phyloP scores from a whole-genome alignment of 768 basidiomycete species.

The Myochromella boudieri region DNA sequence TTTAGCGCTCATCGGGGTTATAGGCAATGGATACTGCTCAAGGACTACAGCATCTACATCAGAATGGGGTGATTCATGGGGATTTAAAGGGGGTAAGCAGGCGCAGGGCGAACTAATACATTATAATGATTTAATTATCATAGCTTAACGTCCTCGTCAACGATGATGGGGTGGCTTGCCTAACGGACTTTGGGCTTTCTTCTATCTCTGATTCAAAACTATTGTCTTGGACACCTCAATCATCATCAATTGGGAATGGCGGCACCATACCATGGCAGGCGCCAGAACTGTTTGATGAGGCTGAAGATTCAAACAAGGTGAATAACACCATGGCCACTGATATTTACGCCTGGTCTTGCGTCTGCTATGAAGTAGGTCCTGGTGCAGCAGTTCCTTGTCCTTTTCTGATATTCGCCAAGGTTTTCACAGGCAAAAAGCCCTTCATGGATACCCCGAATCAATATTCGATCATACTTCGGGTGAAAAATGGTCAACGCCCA shows the following conservation, averaged over 20 bases:
- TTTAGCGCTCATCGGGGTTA: not conserved
- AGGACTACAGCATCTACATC: not conserved
- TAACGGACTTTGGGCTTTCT: constrained; percentile 1
- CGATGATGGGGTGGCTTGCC: not conserved
- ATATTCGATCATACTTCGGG: not conserved
- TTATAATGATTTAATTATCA: not conserved
- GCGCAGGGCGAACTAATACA: too few relatives aligned
- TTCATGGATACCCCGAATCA: not conserved
- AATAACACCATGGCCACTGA: constrained; percentile 1
- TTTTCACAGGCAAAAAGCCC: not conserved
- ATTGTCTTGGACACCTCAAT: not conserved
- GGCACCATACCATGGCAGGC: not conserved
- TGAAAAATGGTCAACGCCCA: not conserved
- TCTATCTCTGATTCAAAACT: not conserved
- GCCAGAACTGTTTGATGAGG: not conserved
- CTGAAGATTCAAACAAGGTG: not conserved
- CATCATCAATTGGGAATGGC: not conserved
- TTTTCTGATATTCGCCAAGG: not conserved
- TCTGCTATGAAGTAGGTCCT: constrained; percentile 1
- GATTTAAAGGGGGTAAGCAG: not conserved
- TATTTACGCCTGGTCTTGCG: not conserved
- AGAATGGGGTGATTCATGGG: not conserved
- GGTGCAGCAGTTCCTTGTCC: not conserved
- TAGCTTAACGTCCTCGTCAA: constrained; percentile 2
- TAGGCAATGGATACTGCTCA: not conserved